These are phyloP conservation scores for Mortierella sp. DNA, from an alignment of 371 early-diverging fungal species.

Conservation along the genomic window DNA sequence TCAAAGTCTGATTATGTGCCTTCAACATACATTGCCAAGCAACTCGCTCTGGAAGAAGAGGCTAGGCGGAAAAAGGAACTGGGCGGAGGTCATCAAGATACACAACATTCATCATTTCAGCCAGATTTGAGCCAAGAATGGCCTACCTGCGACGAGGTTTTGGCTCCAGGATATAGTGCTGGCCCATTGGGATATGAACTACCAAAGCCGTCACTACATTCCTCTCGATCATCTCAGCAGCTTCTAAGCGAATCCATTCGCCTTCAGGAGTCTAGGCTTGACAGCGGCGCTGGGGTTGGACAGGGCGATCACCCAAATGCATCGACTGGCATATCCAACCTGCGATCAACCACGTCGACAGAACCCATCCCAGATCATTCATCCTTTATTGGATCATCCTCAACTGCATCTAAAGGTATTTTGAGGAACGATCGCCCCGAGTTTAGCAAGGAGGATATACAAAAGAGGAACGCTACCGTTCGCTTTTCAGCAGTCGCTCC, in stretches of 20 bases:
- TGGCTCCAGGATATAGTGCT: constrained; percentile 34
- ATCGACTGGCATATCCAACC: neutral
- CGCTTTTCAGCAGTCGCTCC: constrained; percentile 27
- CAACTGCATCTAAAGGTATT: constrained; percentile 13
- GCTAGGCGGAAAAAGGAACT: constrained; percentile 11
- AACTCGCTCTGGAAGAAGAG: constrained; percentile 41
- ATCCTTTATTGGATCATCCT: neutral
- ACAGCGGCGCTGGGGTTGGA: constrained; percentile 9
- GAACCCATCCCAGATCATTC: constrained; percentile 8
- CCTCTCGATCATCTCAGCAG: neutral
- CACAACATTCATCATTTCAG: neutral
- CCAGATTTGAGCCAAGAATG: constrained; percentile 7
- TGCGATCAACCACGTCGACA: neutral
- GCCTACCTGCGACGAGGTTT: constrained; percentile 30
- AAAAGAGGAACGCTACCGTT: constrained; percentile 22
- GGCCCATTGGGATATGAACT: constrained; percentile 43
- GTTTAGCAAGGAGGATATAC: constrained; percentile 19
- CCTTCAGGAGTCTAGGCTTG: neutral
- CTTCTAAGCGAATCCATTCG: neutral
- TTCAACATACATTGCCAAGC: constrained; percentile 34
- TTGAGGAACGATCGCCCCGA: constrained; percentile 28
- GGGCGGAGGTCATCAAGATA: neutral
- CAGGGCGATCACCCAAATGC: neutral
- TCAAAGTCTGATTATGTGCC: constrained; percentile 41
- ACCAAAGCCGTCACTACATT: constrained; percentile 1